Conservation (phyloP, 108 stramenopile genomes). For the Cyclostephanos invisitatus region DNA sequence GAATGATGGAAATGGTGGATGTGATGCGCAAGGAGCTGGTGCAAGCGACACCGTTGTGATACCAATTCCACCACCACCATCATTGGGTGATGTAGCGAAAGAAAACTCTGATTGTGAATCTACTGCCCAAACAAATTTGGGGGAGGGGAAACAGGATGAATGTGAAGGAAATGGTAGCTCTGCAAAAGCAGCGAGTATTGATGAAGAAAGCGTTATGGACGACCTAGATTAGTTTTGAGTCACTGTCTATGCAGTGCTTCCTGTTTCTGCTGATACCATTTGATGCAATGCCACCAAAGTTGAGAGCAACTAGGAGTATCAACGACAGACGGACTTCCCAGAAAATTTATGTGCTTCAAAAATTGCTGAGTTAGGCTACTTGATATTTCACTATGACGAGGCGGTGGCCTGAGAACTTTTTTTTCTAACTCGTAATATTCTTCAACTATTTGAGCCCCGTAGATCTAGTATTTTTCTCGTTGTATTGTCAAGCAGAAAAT, state of each 20-base stretch:
- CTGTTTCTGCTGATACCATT: background rate
- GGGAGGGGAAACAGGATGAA: constrained; percentile 13
- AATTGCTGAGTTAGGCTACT: background rate
- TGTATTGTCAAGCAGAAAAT: constrained; percentile 64
- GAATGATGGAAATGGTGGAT: constrained; percentile 7
- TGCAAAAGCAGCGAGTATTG: background rate
- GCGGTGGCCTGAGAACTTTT: too few species aligned
- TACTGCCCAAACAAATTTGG: constrained; percentile 3
- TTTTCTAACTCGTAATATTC: too few species aligned
- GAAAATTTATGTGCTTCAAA: background rate
- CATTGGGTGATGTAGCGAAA: background rate
- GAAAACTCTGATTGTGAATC: background rate
- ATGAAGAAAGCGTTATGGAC: constrained; percentile 43
- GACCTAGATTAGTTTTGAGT: constrained; percentile 50
- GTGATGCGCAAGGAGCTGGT: constrained; percentile 21
- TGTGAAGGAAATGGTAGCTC: constrained; percentile 15
- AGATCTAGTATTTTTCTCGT: constrained; percentile 46
- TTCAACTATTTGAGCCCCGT: background rate
- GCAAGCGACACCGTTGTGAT: constrained; percentile 10
- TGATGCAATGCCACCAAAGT: background rate
- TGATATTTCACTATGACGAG: too few species aligned
- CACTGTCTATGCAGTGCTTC: background rate
- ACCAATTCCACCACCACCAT: constrained; percentile 4
- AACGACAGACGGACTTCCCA: background rate
- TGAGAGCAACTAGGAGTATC: background rate